Conservation (phyloP, 345 rosid species). For the Gossypium australe region DNA sequence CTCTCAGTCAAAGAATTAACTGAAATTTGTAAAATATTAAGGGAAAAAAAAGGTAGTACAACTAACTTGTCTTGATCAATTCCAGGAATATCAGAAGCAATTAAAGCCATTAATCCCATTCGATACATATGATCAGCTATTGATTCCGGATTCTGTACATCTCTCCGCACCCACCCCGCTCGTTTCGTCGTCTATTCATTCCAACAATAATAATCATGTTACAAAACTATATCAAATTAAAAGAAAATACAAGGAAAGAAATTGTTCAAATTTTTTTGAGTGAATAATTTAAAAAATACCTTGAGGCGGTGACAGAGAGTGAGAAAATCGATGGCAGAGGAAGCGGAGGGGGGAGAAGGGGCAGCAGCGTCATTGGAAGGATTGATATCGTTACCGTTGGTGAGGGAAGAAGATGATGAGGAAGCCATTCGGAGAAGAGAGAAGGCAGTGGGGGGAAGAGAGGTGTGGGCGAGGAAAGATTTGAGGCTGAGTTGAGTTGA, state of each 20-base stretch:
- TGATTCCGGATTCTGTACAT: slow-evolving; percentile 71
- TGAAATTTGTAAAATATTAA: background rate
- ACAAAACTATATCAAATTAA: background rate
- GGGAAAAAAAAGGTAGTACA: background rate
- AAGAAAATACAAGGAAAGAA: background rate
- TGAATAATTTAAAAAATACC: slow-evolving; percentile 26
- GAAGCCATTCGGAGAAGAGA: slow-evolving; percentile 44
- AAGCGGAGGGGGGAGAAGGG: slow-evolving; percentile 13
- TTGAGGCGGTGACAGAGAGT: slow-evolving; percentile 88
- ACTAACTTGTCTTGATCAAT: slow-evolving; percentile 76
- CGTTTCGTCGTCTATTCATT: slow-evolving; percentile 72
- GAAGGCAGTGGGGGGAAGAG: slow-evolving; percentile 23
- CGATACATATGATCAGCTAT: slow-evolving; percentile 91
- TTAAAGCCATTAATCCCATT: slow-evolving; percentile 91
- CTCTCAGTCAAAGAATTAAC: background rate
- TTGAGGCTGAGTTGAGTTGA: slow-evolving; percentile 32
- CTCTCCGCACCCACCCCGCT: slow-evolving; percentile 84
- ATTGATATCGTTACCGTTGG: slow-evolving; percentile 23
- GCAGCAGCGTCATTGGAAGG: slow-evolving; percentile 11
- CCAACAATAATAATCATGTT: background rate
- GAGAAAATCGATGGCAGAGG: slow-evolving; percentile 84
- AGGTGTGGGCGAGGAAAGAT: slow-evolving; percentile 17
- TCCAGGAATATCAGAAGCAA: slow-evolving; percentile 74
- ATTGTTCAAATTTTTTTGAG: no score
- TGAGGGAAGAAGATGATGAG: slow-evolving; percentile 33